These are phyloP conservation scores for Cyberlindnera petersonii DNA, from an alignment of 805 yeast genomes.

Conservation along the genomic window DNA sequence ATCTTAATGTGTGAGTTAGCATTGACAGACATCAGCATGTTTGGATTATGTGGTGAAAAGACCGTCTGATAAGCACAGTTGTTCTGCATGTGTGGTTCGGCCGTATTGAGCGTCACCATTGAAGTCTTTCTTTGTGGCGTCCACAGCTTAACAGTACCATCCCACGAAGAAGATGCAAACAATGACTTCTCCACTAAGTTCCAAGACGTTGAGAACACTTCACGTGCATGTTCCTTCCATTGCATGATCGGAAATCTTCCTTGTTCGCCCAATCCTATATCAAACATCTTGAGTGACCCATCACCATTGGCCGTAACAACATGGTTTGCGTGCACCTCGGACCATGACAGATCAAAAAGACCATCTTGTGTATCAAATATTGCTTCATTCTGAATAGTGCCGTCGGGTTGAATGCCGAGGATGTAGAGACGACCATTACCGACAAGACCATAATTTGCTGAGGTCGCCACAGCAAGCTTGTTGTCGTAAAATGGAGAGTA, in stretches of 20 bases:
- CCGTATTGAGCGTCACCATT: conserved; percentile 48
- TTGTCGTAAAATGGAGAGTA: conserved; percentile 92
- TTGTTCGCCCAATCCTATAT: conserved; percentile 50
- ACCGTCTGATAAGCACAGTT: conserved; percentile 76
- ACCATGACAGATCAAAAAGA: conserved; percentile 83
- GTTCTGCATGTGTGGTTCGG: conserved; percentile 29
- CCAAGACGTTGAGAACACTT: conserved; percentile 74
- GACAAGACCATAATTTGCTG: conserved; percentile 90
- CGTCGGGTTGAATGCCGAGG: conserved; percentile 63
- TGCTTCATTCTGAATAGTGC: conserved; percentile 50
- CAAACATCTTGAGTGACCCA: conserved; percentile 82
- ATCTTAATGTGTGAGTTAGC: conserved; percentile 71
- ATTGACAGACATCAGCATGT: conserved; percentile 62
- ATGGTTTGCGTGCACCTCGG: conserved; percentile 86
- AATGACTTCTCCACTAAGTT: conserved; percentile 60
- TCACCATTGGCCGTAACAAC: conserved; percentile 83
- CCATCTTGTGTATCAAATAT: conserved; percentile 92
- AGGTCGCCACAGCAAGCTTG: conserved; percentile 82
- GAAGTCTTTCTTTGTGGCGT: conserved; percentile 55
- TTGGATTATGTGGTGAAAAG: conserved; percentile 83
- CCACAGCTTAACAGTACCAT: conserved; percentile 83
- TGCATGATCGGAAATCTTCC: conserved; percentile 60
- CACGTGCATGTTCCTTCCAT: conserved; percentile 73
- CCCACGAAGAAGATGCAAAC: conserved; percentile 88
- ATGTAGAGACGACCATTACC: conserved; percentile 86